Conservation (phyloP, 2,329 filamentous ascomycete species). For the Penicillium nordicum region DNA sequence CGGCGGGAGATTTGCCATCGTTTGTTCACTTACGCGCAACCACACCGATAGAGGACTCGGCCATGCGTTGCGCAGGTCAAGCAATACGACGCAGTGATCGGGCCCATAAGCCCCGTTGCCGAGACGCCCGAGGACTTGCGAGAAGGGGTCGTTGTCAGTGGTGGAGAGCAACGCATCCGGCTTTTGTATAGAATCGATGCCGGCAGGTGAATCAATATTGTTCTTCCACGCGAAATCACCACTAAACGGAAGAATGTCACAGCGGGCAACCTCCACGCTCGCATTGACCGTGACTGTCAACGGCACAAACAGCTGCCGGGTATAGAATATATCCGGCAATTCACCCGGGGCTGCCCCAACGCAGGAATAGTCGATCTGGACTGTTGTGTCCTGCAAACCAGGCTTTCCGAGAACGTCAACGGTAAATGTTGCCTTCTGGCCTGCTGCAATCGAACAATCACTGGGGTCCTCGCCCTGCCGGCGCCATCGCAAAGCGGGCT, state of each 20-base stretch:
- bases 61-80: conserved; percentile 89
- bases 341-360: conserved; percentile 69
- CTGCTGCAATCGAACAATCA: conserved; percentile 62
- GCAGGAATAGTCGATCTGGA: conserved; percentile 83
- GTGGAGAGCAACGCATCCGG: conserved; percentile 15
- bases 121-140: conserved; percentile 45
- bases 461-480: conserved; percentile 48
- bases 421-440: conserved; percentile 66
- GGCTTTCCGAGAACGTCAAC: conserved; percentile 85
- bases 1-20: conserved; percentile 6
- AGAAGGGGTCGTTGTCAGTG: conserved; percentile 42
- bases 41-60: conserved; percentile 70
- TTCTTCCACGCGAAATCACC: conserved; percentile 65
- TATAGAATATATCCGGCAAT: conserved; percentile 72
- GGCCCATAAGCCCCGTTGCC: conserved; percentile 44
- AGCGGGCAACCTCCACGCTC: conserved; percentile 74
- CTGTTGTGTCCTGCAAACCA: conserved; percentile 71
- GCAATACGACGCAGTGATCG: conserved; percentile 71
- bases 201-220: conserved; percentile 15
- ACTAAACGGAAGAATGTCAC: conserved; percentile 73
- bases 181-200: conserved; percentile 3
- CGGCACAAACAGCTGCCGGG: conserved; percentile 74
- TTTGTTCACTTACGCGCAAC: conserved; percentile 48
- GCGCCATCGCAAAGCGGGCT: conserved; percentile 61
- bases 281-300: conserved; percentile 89